Base-by-base conservation (phyloP, 352 stramenopile genomes). In the Phytophthora palmivora region DNA sequence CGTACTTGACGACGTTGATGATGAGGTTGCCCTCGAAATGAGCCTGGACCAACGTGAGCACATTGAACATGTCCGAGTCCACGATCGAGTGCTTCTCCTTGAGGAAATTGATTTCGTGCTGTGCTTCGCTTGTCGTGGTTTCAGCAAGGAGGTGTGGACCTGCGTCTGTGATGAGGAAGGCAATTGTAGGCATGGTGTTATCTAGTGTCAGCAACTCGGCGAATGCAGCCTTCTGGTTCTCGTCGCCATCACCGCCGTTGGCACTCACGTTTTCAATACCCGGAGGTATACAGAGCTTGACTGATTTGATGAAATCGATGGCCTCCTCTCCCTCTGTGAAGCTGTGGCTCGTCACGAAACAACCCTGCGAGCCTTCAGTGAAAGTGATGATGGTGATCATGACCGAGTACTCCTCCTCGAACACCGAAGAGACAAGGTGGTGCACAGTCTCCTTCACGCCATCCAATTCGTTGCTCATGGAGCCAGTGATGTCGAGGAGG, bases 321-420 rank as follows among this genome's bases (percentile, higher is more conserved):
- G 82, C 82, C 21, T 75, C 63, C 0, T 57, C 54, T 28, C 79
- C 82, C n/a, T 88, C 64, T 2, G 69, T 74, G 74, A 91, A 91
- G 50, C 70, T 84, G 61, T 89, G 54, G 53, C 70, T 77, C 32
- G 82, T 87, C 45, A 89, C 67, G 63, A 74, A 91, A 58, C 79
- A 91, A 36, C 78, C 79, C 16, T 64, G 62, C 14, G 48, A 34
- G 47, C 65, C 60, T 57, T 89, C 82, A 0, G 79, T 91, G 61
- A 89, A 91, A 6, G 82, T 91, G 76, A 91, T 78, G 67, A 89
- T 76, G 22, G 82, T 91, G 61, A 91, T 76, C 65, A 78, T 79
- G 49, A 88, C 73, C 28, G 72, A 51, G 50, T 82, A 73, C 9
- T 82, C 64, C 26, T 81, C 58, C n/a, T 84, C 74, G 16, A 80